Percentiles rank a stretch among this genome's conserved stretches.
Evolutionary conservation across 2,329 filamentous ascomycete genomes (phyloP).

Genomic region (Nigrospora oryzae): DNA sequence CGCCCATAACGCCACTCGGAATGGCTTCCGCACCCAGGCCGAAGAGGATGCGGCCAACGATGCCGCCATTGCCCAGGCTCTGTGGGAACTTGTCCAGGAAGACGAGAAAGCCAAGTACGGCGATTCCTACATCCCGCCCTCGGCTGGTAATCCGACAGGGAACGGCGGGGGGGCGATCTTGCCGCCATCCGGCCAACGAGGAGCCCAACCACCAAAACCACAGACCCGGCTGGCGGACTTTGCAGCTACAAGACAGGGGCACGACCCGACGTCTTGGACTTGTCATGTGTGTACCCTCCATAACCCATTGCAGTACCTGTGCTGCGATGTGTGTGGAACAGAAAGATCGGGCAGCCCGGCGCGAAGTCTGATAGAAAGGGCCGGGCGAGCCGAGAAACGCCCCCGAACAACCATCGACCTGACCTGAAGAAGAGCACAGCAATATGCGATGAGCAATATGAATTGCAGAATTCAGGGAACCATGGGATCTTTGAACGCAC

Average conservation of each 20-base stretch:
- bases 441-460: no score
- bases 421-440: no score
- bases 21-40: conserved; percentile 74
- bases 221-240: conserved; percentile 1
- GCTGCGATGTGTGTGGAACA: conserved; percentile 48
- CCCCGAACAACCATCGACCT: conserved; percentile 1
- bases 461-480: no score
- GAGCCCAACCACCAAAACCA: conserved; percentile 3
- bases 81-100: conserved; percentile 81
- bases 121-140: conserved; percentile 40
- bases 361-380: not conserved
- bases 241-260: not conserved
- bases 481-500: no score
- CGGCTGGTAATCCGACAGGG: conserved; percentile 41
- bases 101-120: conserved; percentile 55
- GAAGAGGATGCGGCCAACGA: conserved; percentile 89
- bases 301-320: conserved; percentile 41
- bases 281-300: conserved; percentile 49
- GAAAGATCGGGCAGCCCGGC: conserved; percentile 22
- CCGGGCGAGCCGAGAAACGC: not conserved
- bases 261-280: conserved; percentile 31
- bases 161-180: conserved; percentile 19
- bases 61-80: conserved; percentile 72
- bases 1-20: conserved; percentile 53
- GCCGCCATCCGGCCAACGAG: conserved; percentile 1